phyloP scores from a whole-genome alignment of 306 rosid species.

The Gastrolobium villosum region DNA sequence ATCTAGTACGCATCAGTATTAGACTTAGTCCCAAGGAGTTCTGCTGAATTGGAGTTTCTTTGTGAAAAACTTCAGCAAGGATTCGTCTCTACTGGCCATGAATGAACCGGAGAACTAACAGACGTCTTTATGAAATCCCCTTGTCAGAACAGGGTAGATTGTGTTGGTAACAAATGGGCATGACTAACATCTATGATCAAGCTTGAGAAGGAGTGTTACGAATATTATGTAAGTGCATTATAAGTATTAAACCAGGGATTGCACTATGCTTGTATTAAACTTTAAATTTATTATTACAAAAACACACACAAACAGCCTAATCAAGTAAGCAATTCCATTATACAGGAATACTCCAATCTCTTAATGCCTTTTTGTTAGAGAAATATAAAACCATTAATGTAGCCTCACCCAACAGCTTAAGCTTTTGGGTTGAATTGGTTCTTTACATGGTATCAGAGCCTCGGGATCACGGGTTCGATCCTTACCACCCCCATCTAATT shows the following conservation, averaged over 20 bases:
- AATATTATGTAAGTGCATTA: background rate
- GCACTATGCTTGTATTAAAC: slow-evolving; percentile 13
- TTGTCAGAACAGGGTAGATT: background rate
- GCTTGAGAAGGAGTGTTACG: background rate
- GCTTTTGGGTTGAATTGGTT: too few relatives aligned
- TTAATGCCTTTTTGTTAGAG: too few relatives aligned
- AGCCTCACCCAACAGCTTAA: background rate
- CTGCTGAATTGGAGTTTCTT: background rate
- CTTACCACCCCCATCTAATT: too few relatives aligned
- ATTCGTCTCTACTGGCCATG: background rate
- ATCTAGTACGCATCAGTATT: too few relatives aligned
- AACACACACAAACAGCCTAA: slow-evolving; percentile 25
- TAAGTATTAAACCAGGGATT: slow-evolving; percentile 3
- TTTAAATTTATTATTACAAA: background rate
- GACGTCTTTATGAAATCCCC: slow-evolving; percentile 2
- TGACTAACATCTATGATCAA: slow-evolving; percentile 12
- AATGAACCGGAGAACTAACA: background rate
- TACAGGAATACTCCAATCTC: slow-evolving; percentile 6
- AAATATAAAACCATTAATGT: too few relatives aligned
- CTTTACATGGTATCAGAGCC: too few relatives aligned
- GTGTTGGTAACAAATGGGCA: background rate
- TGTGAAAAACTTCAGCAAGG: slow-evolving; percentile 3
- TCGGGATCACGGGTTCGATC: too few relatives aligned
- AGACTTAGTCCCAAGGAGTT: too few relatives aligned
- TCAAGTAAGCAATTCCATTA: background rate